Evolutionary conservation across 2,329 filamentous ascomycete species (phyloP), one percentile per base, ranked within the genome.

Genomic region (Alternaria novae-zelandiae): DNA sequence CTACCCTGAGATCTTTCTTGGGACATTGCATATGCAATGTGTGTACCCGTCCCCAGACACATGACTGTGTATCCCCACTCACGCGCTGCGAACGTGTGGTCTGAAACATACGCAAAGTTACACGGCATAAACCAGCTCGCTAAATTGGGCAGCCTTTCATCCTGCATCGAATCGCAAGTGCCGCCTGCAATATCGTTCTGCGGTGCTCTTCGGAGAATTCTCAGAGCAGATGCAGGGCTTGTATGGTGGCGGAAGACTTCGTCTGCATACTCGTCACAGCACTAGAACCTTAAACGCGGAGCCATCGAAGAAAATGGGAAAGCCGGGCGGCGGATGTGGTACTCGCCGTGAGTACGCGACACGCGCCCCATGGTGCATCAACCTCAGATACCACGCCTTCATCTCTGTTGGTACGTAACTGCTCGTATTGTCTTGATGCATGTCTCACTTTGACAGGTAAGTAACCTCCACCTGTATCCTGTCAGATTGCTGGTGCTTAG

Each of bases 21-120:
- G 49, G 61, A 64, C 59, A 53, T 59, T 61, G 64, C 64, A 64
- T 69, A 57, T 63, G 60, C 58, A 53, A 61, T 59, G 68, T 64
- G 58, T 28, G 54, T 59, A 63, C 55, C 63, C 63, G 63, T 51
- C 50, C 49, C 51, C 54, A 59, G 46, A 67, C 53, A 60, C 57
- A 55, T 63, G 70, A 65, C 54, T 20, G 28, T 54, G 45, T 26
- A 47, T 28, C 51, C 59, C 56, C 56, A 53, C 60, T 47, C 58
- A 62, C 56, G 61, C 61, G 57, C 61, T 61, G 49, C 50, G 64
- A 68, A 70, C 65, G 46, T 69, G 44, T 64, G 47, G 57, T 59
- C 54, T 64, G 61, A 66, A 66, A 61, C 57, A 46, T 17, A 62
- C 44, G 23, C 30, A 55, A 62, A 43, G 53, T 59, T 61, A 64